Evolutionary conservation across 1,284 basidiomycete genomes (phyloP), one percentile per base, ranked within the genome.

Genomic region (Binderoboletus segoi): DNA sequence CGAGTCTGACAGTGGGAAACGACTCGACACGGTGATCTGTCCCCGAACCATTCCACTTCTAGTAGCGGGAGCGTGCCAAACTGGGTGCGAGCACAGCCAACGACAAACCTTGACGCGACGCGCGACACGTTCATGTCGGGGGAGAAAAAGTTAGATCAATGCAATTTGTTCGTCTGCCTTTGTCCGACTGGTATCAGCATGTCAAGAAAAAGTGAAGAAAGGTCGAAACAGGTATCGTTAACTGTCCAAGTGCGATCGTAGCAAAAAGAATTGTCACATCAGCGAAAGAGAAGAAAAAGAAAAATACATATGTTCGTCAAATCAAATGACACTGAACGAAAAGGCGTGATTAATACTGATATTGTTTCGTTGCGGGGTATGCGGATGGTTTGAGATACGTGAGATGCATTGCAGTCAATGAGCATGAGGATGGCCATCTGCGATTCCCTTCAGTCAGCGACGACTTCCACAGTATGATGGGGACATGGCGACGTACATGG

Each of bases 331-430:
- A 72, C 62, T 30, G 56, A 57, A 71, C 58, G 60, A 61, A 35
- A 48, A 67, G 60, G 45, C 20, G 51, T 58, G 58, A 68, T 61
- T 68, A 16, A 70, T 63, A 59, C 21, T 62, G 57, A 61, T 66
- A 60, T 70, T 55, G 50, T 63, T 60, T 41, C 56, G 51, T 68
- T 72, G 69, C 37, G 60, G 64, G 67, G 67, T 72, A 70, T 73
- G 56, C 44, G 56, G 48, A 53, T 59, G 46, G 45, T 53, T 42
- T 57, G 58, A 55, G 51, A 61, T 56, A 57, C 41, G 61, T 60
- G 64, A 59, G 40, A 61, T 71, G 69, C 60, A 23, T 51, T 63
- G 57, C 47, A 38, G 55, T 61, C 46, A 62, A 67, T 69, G 60
- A 69, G 41, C 63, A 67, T 69, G 57, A 57, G 30, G 60, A 56